Evolutionary conservation across 1,139 yeast genomes (phyloP), one percentile per base, ranked within the genome.

Genomic region (Pneumocystis wakefieldiae): DNA sequence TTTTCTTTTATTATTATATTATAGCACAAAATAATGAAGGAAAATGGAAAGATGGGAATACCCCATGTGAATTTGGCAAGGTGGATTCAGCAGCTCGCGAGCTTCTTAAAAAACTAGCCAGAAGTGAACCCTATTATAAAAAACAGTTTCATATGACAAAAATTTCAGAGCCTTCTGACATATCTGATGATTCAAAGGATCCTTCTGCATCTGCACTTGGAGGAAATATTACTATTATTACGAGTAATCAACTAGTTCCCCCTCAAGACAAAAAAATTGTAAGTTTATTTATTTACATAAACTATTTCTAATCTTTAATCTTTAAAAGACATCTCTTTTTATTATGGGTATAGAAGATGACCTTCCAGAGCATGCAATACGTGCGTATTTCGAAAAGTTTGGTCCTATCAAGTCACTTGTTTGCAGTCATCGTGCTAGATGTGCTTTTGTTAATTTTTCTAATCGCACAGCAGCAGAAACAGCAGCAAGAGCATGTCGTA

Each of bases 291-390:
- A 39, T 24, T 36, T 24, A 6, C 62, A 38, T 32, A 62, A 19
- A 14, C 12, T 62, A 29, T 8, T 12, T n/a, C n/a, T n/a, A n/a
- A n/a, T n/a, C n/a, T n/a, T 2, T 19, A 41, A 48, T 48, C 28
- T 61, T 35, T 32, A 24, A 57, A 35, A 61, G 62, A 61, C 64
- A 59, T 78, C 89, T 0, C 79, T 88, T 62, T 87, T 87, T 71
- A 72, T 88, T n/a, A 85, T 84, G 73, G 95, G 95, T 0, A 76
- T 87, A 32, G 82, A 79, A 61, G 81, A 81, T 17, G 83, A 81
- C n/a, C 71, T 84, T n/a, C 84, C 91, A 0, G 89, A 84, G 67
- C 83, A 82, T 69, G 74, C 75, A 59, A 74, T 87, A 15, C 73
- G 82, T 12, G 81, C 80, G 10, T 77, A 74, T 69, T 83, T 83